Percentiles rank a stretch among this genome's conserved stretches.
These are phyloP conservation scores for Chlorella ohadii DNA, from an alignment of 139 green algal species.

Conservation along the genomic window DNA sequence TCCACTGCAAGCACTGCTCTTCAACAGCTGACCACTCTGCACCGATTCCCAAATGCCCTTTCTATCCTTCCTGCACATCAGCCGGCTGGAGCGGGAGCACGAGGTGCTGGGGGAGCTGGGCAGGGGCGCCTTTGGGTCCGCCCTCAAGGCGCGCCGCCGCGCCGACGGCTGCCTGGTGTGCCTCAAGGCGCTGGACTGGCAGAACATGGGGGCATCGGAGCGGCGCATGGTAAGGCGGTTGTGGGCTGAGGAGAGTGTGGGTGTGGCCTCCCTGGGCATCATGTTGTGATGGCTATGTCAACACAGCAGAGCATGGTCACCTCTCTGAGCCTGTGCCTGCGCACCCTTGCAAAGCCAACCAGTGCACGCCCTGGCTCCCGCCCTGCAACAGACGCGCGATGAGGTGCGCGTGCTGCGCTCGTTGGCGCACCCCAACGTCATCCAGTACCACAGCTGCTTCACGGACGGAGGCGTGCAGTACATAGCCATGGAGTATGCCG, in stretches of 20 bases:
- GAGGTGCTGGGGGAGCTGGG: conserved; percentile 59
- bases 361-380: no score
- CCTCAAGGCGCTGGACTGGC: conserved; percentile 26
- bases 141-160: conserved; percentile 36
- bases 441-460: conserved; percentile 74
- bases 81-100: conserved; percentile 20
- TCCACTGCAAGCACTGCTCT: no score
- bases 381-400: conserved; percentile 7
- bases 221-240: conserved; percentile 24
- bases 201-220: neutral
- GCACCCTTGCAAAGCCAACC: no score
- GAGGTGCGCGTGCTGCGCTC: conserved; percentile 48
- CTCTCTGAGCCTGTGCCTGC: no score
- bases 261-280: no score
- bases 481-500: conserved; percentile 80
- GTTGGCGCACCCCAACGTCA: conserved; percentile 68
- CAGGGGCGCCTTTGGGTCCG: conserved; percentile 61
- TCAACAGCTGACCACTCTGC: no score
- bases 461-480: conserved; percentile 47
- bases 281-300: no score
- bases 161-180: conserved; percentile 17
- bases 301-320: no score
- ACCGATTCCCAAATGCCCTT: no score
- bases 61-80: neutral
- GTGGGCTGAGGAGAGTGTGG: no score